phyloP scores from a whole-genome alignment of 495 filamentous ascomycete species.

The Viridothelium virens region DNA sequence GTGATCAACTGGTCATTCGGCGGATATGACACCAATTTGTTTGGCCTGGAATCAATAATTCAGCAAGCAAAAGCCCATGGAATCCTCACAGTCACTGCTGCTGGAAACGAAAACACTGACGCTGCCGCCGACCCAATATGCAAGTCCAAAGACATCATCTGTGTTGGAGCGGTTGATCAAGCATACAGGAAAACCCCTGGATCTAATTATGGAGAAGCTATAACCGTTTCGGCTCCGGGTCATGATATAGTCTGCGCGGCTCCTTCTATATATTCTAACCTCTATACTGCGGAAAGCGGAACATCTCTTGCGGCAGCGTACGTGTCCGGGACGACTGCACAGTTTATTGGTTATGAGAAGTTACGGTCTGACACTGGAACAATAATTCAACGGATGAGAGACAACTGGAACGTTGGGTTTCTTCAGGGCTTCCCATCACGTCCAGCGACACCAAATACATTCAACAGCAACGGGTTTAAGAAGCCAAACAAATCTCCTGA shows the following conservation, averaged over 20 bases:
- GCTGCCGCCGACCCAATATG: not conserved
- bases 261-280: not conserved
- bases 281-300: not conserved
- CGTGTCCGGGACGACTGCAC: not conserved
- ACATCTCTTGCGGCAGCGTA: not conserved
- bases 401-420: not conserved
- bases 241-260: not conserved
- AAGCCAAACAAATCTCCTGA: not conserved
- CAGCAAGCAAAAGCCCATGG: not conserved
- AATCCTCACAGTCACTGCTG: not conserved
- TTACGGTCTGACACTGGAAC: not conserved
- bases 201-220: not conserved
- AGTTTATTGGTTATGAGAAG: conserved; percentile 1
- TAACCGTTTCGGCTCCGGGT: conserved; percentile 4
- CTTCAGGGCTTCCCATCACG: not conserved
- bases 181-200: not conserved
- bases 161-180: not conserved
- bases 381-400: not conserved
- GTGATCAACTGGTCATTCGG: not conserved
- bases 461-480: not conserved
- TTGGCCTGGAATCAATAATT: not conserved
- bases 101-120: not conserved
- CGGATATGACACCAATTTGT: not conserved
- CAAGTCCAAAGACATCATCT: not conserved
- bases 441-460: not conserved